These are phyloP conservation scores for Neurospora sp. DNA, from an alignment of 2,329 filamentous ascomycete genomes.

Conservation along the genomic window DNA sequence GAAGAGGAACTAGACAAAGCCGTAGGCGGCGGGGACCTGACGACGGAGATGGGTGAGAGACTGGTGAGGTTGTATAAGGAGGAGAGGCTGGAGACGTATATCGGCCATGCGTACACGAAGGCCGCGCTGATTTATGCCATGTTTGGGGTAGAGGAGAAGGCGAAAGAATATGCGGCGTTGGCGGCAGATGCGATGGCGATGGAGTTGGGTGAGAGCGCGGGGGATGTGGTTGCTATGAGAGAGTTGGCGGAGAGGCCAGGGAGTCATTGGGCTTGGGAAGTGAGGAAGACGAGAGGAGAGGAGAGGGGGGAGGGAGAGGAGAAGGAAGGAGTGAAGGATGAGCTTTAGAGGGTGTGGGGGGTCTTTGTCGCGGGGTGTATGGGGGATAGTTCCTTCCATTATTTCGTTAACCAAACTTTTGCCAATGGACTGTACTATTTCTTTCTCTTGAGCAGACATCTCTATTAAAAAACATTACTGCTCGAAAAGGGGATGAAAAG, in stretches of 20 bases:
- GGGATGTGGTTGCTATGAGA: conserved; percentile 24
- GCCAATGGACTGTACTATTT: no score
- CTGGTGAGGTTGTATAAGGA: conserved; percentile 24
- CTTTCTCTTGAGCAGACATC: no score
- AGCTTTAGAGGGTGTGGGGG: background rate
- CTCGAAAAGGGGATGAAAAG: no score
- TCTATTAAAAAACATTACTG: no score
- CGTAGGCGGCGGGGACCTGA: conserved; percentile 10
- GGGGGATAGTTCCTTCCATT: no score
- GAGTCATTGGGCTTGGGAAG: conserved; percentile 26
- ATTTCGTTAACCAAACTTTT: no score
- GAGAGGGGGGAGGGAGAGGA: background rate
- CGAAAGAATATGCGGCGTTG: conserved; percentile 21
- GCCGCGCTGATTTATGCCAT: conserved; percentile 30
- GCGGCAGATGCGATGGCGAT: conserved; percentile 24
- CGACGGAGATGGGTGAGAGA: conserved; percentile 20
- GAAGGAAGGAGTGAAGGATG: background rate
- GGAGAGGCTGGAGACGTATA: conserved; percentile 24
- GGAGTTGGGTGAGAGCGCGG: conserved; percentile 22
- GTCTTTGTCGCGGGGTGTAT: no score
- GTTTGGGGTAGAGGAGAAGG: conserved; percentile 24
- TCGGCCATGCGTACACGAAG: conserved; percentile 26
- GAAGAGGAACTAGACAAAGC: conserved; percentile 18
- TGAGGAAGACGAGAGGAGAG: background rate
- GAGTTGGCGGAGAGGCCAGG: conserved; percentile 22